Percentiles rank a stretch among this genome's conserved stretches.
These are phyloP conservation scores for Neurospora hispaniola DNA, from an alignment of 495 filamentous ascomycete genomes.

Conservation along the genomic window DNA sequence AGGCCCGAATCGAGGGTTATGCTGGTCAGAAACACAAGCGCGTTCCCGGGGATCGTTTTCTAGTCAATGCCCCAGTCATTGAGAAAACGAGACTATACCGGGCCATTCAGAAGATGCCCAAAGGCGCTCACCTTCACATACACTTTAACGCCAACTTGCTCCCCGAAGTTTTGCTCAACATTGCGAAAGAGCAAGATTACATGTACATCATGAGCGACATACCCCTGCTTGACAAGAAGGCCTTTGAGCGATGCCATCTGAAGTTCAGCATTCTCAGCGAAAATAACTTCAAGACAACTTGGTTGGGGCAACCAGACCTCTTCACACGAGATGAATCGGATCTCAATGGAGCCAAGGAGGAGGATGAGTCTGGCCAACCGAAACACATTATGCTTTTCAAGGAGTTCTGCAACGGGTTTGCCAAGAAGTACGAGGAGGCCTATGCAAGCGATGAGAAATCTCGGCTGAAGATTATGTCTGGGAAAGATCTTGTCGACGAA, in stretches of 20 bases:
- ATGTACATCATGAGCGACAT: constrained; percentile 45
- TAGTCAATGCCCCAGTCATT: constrained; percentile 37
- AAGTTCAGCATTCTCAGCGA: constrained; percentile 38
- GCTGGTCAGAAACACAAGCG: constrained; percentile 22
- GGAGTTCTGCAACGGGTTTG: constrained; percentile 22
- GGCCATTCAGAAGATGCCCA: constrained; percentile 36
- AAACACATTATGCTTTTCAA: constrained; percentile 23
- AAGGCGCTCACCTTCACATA: constrained; percentile 45
- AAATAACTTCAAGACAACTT: constrained; percentile 7
- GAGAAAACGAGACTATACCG: constrained; percentile 32
- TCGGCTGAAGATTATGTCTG: no score
- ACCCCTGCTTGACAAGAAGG: constrained; percentile 13
- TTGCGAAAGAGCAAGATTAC: constrained; percentile 36
- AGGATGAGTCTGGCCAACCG: constrained; percentile 18
- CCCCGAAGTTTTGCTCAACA: constrained; percentile 36
- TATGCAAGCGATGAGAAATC: neutral
- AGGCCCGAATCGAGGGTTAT: constrained; percentile 12
- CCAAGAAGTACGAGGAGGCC: neutral
- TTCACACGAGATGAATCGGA: neutral
- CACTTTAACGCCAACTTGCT: constrained; percentile 47
- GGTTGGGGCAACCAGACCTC: constrained; percentile 4
- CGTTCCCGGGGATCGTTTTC: constrained; percentile 36
- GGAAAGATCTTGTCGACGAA: constrained; percentile 9
- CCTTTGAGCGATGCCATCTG: constrained; percentile 33
- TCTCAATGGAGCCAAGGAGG: neutral